These are phyloP conservation scores for Schrenkiella parvula DNA, from an alignment of 345 rosid genomes.

Conservation along the genomic window DNA sequence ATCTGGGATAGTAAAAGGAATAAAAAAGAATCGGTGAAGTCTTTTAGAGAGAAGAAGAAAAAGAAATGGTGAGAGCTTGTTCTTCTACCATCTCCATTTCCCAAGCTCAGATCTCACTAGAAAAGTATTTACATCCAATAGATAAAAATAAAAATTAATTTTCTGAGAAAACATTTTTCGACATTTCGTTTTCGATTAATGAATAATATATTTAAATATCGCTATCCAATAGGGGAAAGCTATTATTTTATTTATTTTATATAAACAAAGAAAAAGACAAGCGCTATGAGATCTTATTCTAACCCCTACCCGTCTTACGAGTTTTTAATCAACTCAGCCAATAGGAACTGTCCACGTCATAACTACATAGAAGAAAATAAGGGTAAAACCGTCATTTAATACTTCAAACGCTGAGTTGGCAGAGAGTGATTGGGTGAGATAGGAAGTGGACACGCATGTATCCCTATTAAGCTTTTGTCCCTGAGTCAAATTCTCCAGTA, in stretches of 20 bases:
- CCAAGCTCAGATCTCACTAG: constrained; percentile 38
- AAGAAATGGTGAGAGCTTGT: constrained; percentile 32
- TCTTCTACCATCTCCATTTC: constrained; percentile 45
- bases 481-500: constrained; percentile 52
- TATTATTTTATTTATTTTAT: neutral
- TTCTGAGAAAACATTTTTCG: constrained; percentile 9
- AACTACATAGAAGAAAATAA: neutral
- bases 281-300: constrained; percentile 31
- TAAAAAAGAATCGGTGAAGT: constrained; percentile 2
- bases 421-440: neutral
- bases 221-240: constrained; percentile 41
- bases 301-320: constrained; percentile 24
- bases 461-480: constrained; percentile 7
- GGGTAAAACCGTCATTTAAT: constrained; percentile 16
- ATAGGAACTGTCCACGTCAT: neutral
- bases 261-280: constrained; percentile 26
- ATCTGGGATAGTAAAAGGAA: constrained; percentile 14
- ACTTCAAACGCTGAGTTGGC: constrained; percentile 28
- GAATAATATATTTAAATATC: constrained; percentile 37
- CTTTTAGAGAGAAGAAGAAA: constrained; percentile 32
- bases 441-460: constrained; percentile 31
- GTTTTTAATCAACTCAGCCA: constrained; percentile 17
- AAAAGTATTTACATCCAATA: constrained; percentile 25
- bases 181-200: constrained; percentile 5
- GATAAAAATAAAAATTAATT: neutral